Percentiles rank a stretch among this genome's conserved stretches.
These are phyloP conservation scores for Diutina pseudorugosa DNA, from an alignment of 1,139 yeast species.

Conservation along the genomic window DNA sequence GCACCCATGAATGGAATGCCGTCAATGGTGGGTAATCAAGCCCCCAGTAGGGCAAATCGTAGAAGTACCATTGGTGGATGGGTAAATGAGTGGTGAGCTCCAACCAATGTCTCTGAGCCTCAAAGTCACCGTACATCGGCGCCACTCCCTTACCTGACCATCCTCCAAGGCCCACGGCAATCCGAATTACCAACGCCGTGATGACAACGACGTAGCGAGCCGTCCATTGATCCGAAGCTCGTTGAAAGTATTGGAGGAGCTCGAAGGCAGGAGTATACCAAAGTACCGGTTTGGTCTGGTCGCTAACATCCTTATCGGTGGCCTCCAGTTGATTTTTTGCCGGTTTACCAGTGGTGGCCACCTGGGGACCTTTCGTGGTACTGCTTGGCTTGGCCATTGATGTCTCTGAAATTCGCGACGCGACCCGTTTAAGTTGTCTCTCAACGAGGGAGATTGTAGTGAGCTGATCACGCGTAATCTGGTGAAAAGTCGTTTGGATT, in stretches of 20 bases:
- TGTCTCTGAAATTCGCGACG: background rate
- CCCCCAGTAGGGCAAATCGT: slow-evolving; percentile 90
- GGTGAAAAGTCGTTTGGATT: too few relatives aligned
- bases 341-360: background rate
- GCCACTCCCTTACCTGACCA: slow-evolving; percentile 60
- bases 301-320: background rate
- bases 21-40: slow-evolving; percentile 95
- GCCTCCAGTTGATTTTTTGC: background rate
- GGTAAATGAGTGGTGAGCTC: slow-evolving; percentile 78
- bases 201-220: slow-evolving; percentile 69
- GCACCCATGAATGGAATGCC: slow-evolving; percentile 77
- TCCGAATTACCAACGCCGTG: slow-evolving; percentile 62
- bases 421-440: too few relatives aligned
- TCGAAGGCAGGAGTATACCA: slow-evolving; percentile 22
- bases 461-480: too few relatives aligned
- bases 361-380: background rate
- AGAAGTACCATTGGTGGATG: slow-evolving; percentile 71
- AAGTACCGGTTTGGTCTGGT: background rate
- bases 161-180: slow-evolving; percentile 83
- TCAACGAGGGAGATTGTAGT: too few relatives aligned
- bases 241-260: slow-evolving; percentile 27
- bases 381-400: background rate
- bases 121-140: slow-evolving; percentile 92
- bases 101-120: slow-evolving; percentile 98
- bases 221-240: slow-evolving; percentile 81